These are phyloP conservation scores for Globisporangium emineosum DNA, from an alignment of 352 stramenopile genomes.

Conservation along the genomic window DNA sequence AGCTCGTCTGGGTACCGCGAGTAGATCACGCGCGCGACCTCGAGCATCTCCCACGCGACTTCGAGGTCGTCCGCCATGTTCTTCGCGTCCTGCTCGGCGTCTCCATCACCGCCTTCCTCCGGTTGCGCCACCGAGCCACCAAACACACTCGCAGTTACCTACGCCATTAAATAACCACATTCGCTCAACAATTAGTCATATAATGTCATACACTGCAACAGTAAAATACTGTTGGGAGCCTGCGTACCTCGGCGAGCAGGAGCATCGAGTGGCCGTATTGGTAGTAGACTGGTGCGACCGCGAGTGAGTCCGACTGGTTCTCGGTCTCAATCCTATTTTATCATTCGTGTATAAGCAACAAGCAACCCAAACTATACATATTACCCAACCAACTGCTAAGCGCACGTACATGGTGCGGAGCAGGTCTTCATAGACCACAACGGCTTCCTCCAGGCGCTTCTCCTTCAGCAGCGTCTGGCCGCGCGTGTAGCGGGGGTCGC, in stretches of 20 bases:
- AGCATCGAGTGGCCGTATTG: conserved; percentile 83
- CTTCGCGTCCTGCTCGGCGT: conserved; percentile 56
- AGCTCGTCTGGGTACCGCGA: conserved; percentile 63
- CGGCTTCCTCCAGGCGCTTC: conserved; percentile 77
- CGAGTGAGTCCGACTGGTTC: conserved; percentile 62
- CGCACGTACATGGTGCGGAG: conserved; percentile 65
- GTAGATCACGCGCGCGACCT: conserved; percentile 81
- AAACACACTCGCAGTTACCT: conserved; percentile 56
- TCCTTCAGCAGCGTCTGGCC: conserved; percentile 71
- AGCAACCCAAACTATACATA: background rate
- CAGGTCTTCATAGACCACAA: conserved; percentile 72
- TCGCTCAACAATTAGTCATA: background rate
- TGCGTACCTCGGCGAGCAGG: conserved; percentile 51
- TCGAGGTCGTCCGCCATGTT: conserved; percentile 72
- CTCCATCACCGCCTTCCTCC: conserved; percentile 22
- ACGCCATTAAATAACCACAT: background rate
- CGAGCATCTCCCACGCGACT: conserved; percentile 85
- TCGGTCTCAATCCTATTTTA: conserved; percentile 55
- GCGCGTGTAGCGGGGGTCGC: conserved; percentile 71
- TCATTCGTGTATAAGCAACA: background rate
- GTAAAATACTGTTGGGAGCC: background rate
- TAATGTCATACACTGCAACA: background rate
- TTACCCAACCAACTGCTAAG: background rate
- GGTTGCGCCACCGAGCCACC: conserved; percentile 31
- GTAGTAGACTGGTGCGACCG: conserved; percentile 73